Percentiles rank a stretch among this genome's conserved stretches.
phyloP scores from a whole-genome alignment of 2,329 filamentous ascomycete genomes.

The Pseudogymnoascus sp. region DNA sequence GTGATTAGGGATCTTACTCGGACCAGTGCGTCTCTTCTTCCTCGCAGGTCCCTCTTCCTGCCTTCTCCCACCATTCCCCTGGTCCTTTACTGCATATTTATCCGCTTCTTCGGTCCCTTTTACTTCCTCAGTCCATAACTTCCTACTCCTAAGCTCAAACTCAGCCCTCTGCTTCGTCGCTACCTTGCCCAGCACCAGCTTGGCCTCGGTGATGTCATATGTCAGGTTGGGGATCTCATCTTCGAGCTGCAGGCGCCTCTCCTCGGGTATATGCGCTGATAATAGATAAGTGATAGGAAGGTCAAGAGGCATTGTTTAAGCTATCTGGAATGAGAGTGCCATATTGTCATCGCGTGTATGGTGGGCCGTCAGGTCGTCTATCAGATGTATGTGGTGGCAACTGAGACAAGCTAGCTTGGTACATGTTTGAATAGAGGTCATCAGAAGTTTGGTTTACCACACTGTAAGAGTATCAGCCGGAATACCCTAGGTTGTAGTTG shows the following conservation, averaged over 20 bases:
- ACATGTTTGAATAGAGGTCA: neutral
- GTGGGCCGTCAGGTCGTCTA: neutral
- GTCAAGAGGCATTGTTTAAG: slow-evolving; percentile 5
- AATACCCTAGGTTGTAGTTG: neutral
- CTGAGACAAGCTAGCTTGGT: neutral
- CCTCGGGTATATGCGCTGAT: slow-evolving; percentile 56
- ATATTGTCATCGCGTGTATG: neutral
- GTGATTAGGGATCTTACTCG: slow-evolving; percentile 28
- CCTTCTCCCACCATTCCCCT: slow-evolving; percentile 2
- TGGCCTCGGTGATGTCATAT: slow-evolving; percentile 63
- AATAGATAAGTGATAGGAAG: slow-evolving; percentile 50
- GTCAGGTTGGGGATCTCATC: slow-evolving; percentile 58
- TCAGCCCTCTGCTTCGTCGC: slow-evolving; percentile 60
- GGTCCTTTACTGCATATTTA: neutral
- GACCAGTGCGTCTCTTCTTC: slow-evolving; percentile 30
- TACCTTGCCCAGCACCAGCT: slow-evolving; percentile 67
- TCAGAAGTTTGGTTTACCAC: neutral
- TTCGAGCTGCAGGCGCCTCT: slow-evolving; percentile 57
- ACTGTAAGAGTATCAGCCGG: neutral
- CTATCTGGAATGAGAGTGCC: neutral
- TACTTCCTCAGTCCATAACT: slow-evolving; percentile 50
- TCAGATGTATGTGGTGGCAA: neutral
- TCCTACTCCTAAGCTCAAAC: slow-evolving; percentile 67
- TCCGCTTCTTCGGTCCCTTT: slow-evolving; percentile 9
- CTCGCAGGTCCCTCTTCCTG: slow-evolving; percentile 16